These are phyloP conservation scores for Vitis rupestris DNA, from an alignment of 164 flowering plant genomes.

Conservation along the genomic window DNA sequence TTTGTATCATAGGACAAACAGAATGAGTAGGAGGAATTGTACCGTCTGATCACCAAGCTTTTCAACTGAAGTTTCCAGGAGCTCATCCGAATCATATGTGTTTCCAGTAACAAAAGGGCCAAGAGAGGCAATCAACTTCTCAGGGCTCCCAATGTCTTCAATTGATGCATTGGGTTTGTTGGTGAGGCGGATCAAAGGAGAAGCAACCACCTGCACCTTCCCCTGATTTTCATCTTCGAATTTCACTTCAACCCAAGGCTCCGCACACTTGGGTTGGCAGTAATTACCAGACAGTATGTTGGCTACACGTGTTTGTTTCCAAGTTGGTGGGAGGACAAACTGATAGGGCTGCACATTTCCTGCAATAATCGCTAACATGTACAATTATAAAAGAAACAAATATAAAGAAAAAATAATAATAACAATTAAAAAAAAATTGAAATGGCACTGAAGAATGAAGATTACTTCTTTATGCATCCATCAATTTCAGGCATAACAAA, in stretches of 20 bases:
- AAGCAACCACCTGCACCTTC: conserved; percentile 89
- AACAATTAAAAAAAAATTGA: too few species aligned
- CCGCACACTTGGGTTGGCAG: conserved; percentile 98
- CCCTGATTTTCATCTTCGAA: conserved; percentile 95
- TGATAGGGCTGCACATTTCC: conserved; percentile 96
- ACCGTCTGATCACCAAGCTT: conserved; percentile 86
- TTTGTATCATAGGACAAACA: not conserved
- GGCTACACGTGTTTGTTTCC: conserved; percentile 85
- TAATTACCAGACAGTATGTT: conserved; percentile 95
- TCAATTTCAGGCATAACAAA: too few species aligned
- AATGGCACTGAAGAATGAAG: too few species aligned
- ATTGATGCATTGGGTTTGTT: conserved; percentile 89
- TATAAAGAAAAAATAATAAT: not conserved
- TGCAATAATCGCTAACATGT: conserved; percentile 39
- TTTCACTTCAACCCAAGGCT: conserved; percentile 98
- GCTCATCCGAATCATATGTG: conserved; percentile 81
- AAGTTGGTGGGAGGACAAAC: conserved; percentile 86
- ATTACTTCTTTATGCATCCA: too few species aligned
- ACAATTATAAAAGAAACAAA: not conserved
- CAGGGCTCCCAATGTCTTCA: conserved; percentile 93
- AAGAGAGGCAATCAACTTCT: conserved; percentile 89
- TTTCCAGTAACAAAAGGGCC: conserved; percentile 97
- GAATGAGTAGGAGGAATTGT: conserved; percentile 5
- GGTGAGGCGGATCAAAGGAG: conserved; percentile 85
- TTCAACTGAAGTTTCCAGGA: conserved; percentile 68